These are phyloP conservation scores for Paecilomyces formosus DNA, from an alignment of 2,329 filamentous ascomycete species.

Conservation along the genomic window DNA sequence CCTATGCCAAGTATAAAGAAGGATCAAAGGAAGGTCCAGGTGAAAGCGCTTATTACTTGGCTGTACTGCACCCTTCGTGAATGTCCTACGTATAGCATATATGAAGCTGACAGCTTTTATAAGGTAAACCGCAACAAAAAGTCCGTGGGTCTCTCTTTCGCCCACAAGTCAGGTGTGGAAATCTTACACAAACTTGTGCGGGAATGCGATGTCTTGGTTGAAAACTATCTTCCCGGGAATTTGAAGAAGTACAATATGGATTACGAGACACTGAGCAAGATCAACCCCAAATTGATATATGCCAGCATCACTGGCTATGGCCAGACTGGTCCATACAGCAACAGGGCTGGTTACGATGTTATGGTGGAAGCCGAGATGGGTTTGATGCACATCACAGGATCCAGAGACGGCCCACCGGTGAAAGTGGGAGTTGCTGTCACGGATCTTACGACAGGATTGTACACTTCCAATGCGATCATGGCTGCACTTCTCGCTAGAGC, in stretches of 20 bases:
- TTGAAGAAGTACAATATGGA: slow-evolving; percentile 88
- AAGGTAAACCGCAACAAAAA: slow-evolving; percentile 97
- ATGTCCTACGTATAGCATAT: not conserved
- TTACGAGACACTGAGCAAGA: slow-evolving; percentile 67
- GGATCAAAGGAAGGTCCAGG: slow-evolving; percentile 58
- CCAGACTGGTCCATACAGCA: slow-evolving; percentile 83
- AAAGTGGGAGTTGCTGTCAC: slow-evolving; percentile 98
- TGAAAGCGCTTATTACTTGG: slow-evolving; percentile 90
- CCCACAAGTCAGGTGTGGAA: slow-evolving; percentile 71
- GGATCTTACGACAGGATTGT: slow-evolving; percentile 88
- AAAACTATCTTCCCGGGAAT: slow-evolving; percentile 89
- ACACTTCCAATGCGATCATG: slow-evolving; percentile 93
- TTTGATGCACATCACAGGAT: slow-evolving; percentile 95
- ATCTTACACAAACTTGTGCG: slow-evolving; percentile 79
- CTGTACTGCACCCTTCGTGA: slow-evolving; percentile 49
- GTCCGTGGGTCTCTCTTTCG: slow-evolving; percentile 84
- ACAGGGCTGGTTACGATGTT: slow-evolving; percentile 90
- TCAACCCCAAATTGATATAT: slow-evolving; percentile 86
- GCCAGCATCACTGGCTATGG: slow-evolving; percentile 96
- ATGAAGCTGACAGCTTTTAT: not conserved
- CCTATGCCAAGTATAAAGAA: slow-evolving; percentile 71
- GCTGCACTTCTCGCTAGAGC: slow-evolving; percentile 74
- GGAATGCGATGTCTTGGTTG: slow-evolving; percentile 85
- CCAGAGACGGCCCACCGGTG: slow-evolving; percentile 78
- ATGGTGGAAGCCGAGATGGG: slow-evolving; percentile 99